Percentiles rank a stretch among this genome's conserved stretches.
Conservation (phyloP, 805 yeast species). For the Candida sphagnicola region DNA sequence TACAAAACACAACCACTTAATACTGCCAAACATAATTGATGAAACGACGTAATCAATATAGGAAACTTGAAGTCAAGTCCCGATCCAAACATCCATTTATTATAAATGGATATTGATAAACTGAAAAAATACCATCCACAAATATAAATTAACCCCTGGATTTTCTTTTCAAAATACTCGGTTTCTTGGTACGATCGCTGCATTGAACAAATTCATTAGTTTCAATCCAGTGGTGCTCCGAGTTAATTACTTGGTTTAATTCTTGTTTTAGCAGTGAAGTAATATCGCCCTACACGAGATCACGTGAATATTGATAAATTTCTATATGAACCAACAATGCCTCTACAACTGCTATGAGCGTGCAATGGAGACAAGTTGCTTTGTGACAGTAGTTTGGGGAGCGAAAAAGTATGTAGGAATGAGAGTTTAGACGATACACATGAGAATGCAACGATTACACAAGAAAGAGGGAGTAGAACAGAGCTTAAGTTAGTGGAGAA, state of each 20-base stretch:
- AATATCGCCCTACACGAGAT: too few relatives aligned
- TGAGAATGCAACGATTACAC: too few relatives aligned
- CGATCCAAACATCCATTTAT: constrained; percentile 95
- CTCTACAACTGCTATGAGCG: too few relatives aligned
- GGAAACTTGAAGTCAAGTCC: constrained; percentile 82
- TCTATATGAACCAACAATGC: too few relatives aligned
- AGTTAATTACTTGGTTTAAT: not conserved
- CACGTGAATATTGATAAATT: too few relatives aligned
- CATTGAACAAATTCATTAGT: constrained; percentile 1
- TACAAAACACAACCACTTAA: constrained; percentile 47
- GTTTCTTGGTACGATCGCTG: not conserved
- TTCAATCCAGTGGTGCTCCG: not conserved
- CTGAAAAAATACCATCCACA: constrained; percentile 71
- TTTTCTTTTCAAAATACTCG: constrained; percentile 1
- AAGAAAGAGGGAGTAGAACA: too few relatives aligned
- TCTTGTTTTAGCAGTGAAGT: too few relatives aligned
- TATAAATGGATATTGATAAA: constrained; percentile 70
- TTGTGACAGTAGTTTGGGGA: too few relatives aligned
- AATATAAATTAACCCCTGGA: constrained; percentile 28
- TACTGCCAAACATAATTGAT: constrained; percentile 66
- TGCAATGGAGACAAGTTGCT: too few relatives aligned
- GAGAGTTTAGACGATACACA: too few relatives aligned
- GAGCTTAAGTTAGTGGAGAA: too few relatives aligned
- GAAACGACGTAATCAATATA: constrained; percentile 76
- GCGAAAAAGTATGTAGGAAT: too few relatives aligned